phyloP scores from a whole-genome alignment of 106 monocot species.

The Vanilla planifolia region DNA sequence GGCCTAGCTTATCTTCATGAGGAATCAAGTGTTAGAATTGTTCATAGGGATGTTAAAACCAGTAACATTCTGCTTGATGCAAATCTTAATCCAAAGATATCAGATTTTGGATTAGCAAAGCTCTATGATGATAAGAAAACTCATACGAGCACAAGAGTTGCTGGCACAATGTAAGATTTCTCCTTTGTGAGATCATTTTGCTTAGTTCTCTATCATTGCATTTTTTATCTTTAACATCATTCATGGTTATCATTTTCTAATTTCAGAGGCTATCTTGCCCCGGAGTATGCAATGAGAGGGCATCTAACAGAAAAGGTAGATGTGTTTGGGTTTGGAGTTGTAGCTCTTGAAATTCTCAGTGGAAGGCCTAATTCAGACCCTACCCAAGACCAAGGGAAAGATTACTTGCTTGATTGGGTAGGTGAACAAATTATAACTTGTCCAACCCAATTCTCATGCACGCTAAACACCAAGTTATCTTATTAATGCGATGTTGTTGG shows the following conservation, averaged over 20 bases:
- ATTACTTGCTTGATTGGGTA: conserved; percentile 91
- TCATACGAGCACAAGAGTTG: conserved; percentile 88
- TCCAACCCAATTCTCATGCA: too few relatives aligned
- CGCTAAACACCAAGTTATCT: too few relatives aligned
- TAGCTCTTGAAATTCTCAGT: conserved; percentile 54
- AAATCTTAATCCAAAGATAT: conserved; percentile 67
- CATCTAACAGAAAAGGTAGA: conserved; percentile 89
- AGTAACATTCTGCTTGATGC: conserved; percentile 72
- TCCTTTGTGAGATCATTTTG: background rate
- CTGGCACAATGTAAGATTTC: conserved; percentile 75
- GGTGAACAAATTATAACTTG: background rate
- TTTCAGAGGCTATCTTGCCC: conserved; percentile 79
- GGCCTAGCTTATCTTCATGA: conserved; percentile 84
- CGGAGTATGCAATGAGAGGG: conserved; percentile 92
- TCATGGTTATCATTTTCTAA: conserved; percentile 1
- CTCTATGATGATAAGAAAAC: conserved; percentile 68
- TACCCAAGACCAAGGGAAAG: conserved; percentile 34
- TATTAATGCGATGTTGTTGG: too few relatives aligned
- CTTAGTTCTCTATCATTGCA: background rate
- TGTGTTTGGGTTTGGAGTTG: conserved; percentile 84
- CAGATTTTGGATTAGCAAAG: conserved; percentile 83
- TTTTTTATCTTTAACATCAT: background rate
- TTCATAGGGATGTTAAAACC: conserved; percentile 81
- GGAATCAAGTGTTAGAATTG: conserved; percentile 62
- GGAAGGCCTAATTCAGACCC: conserved; percentile 59